Conservation (phyloP, 2,329 filamentous ascomycete genomes). For the Aphanocladium album region DNA sequence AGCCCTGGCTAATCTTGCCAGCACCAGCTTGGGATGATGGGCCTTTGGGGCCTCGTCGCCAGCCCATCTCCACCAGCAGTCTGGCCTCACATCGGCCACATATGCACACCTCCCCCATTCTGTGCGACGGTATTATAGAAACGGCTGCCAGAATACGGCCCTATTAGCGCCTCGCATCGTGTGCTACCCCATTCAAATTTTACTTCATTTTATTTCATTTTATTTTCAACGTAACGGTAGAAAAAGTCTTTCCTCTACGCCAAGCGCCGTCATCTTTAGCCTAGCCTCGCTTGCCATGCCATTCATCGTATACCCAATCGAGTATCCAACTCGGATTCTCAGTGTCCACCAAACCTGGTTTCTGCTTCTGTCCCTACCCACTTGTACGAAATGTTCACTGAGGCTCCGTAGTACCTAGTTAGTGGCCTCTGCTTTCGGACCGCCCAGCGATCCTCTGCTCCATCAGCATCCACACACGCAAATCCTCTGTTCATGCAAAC, state of each 20-base stretch:
- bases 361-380: neutral
- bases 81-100: neutral
- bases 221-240: too few species aligned
- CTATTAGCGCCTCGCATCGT: neutral
- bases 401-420: too few species aligned
- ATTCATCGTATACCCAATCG: neutral
- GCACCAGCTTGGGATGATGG: neutral
- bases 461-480: neutral
- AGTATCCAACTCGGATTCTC: neutral
- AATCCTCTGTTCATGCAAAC: neutral
- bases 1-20: neutral
- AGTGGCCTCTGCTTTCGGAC: neutral
- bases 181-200: neutral
- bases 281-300: neutral
- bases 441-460: neutral
- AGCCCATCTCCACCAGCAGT: neutral
- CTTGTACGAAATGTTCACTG: neutral
- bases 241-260: too few species aligned
- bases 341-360: neutral
- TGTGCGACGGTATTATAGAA: neutral
- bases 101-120: neutral
- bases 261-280: neutral
- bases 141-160: neutral
- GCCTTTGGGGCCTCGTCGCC: neutral
- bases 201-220: too few species aligned